phyloP scores from a whole-genome alignment of 345 rosid genomes.

The Syzygium jambos region DNA sequence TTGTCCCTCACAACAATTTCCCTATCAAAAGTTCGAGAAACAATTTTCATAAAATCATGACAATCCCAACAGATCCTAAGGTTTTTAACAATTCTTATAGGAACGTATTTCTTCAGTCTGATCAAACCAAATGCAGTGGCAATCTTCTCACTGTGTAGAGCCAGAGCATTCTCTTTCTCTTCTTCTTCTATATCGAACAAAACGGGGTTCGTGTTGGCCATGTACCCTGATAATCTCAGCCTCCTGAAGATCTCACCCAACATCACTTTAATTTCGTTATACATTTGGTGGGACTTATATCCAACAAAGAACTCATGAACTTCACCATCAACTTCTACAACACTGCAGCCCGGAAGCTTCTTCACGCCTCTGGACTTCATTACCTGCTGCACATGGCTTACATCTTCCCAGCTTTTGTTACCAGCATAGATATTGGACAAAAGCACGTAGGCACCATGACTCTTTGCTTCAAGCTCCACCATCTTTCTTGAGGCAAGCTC shows the following conservation, averaged over 20 bases:
- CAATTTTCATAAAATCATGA: constrained; percentile 45
- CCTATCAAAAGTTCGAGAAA: constrained; percentile 41
- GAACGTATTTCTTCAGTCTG: constrained; percentile 38
- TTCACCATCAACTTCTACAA: constrained; percentile 44
- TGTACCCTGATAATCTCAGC: constrained; percentile 54
- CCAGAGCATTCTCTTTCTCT: constrained; percentile 61
- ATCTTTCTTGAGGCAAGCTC: constrained; percentile 40
- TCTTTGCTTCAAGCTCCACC: constrained; percentile 39
- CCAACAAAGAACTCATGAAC: constrained; percentile 55
- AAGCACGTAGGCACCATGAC: constrained; percentile 49
- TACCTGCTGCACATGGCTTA: constrained; percentile 23
- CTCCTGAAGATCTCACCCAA: constrained; percentile 35
- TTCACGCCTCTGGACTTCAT: constrained; percentile 49
- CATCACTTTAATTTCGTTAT: constrained; percentile 27
- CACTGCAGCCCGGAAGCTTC: constrained; percentile 56
- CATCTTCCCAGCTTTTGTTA: constrained; percentile 43
- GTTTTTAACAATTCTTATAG: constrained; percentile 65
- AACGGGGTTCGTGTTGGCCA: constrained; percentile 46
- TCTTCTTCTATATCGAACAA: constrained; percentile 71
- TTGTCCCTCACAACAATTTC: constrained; percentile 65
- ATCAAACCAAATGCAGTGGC: constrained; percentile 63
- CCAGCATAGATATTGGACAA: constrained; percentile 61
- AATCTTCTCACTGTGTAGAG: constrained; percentile 58
- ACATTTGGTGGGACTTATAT: constrained; percentile 44
- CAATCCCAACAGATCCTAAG: constrained; percentile 75